Evolutionary conservation across 2,329 filamentous ascomycete species (phyloP).

Genomic region (Pseudonectria foliicola): DNA sequence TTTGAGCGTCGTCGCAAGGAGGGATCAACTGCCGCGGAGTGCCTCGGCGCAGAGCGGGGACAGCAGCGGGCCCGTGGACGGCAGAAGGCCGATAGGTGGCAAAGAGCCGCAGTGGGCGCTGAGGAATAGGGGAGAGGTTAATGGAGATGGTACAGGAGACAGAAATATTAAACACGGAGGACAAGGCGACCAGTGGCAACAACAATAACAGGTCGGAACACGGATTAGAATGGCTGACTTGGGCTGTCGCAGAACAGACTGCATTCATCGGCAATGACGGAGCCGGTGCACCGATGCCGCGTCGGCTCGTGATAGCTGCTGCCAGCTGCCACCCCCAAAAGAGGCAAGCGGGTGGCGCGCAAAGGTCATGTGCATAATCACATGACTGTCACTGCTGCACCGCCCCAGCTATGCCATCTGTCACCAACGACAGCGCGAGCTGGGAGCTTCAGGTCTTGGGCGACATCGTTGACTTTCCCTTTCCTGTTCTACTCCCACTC

Average conservation of each 20-base stretch:
- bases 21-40: conserved; percentile 3
- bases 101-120: background rate
- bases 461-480: conserved; percentile 24
- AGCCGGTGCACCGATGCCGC: too few species aligned
- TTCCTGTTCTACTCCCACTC: conserved; percentile 14
- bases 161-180: too few species aligned
- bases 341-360: conserved; percentile 15
- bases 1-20: background rate
- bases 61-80: background rate
- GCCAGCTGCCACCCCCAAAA: too few species aligned
- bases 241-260: too few species aligned
- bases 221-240: too few species aligned
- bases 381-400: conserved; percentile 12
- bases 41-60: conserved; percentile 12
- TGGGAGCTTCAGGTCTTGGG: conserved; percentile 19
- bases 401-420: conserved; percentile 14
- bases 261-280: too few species aligned
- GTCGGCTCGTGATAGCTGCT: conserved; percentile 14
- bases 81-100: background rate
- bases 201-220: too few species aligned
- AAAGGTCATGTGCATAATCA: conserved; percentile 11
- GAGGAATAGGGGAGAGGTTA: too few species aligned
- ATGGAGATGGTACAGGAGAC: too few species aligned
- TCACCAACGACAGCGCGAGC: conserved; percentile 19
- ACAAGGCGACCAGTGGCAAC: too few species aligned